Conservation (phyloP, 495 filamentous ascomycete genomes). For the Clohesyomyces aquaticus region DNA sequence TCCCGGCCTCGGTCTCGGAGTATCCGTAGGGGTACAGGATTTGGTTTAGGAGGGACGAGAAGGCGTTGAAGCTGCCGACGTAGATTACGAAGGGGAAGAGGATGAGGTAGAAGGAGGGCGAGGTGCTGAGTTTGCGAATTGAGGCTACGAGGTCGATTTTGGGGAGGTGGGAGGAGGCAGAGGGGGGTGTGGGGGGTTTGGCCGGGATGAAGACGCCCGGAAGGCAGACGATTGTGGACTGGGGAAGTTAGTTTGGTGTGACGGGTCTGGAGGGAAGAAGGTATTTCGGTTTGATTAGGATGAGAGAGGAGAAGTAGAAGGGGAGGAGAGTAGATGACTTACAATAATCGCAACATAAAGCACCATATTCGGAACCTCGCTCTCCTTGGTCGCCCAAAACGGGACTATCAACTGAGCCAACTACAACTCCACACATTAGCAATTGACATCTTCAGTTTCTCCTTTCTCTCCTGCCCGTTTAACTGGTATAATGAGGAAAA, state of each 20-base stretch:
- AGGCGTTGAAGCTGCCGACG: conserved; percentile 90
- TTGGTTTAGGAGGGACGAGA: conserved; percentile 87
- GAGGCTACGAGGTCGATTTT: conserved; percentile 61
- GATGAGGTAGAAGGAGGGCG: conserved; percentile 74
- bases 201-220: conserved; percentile 87
- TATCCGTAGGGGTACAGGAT: conserved; percentile 83
- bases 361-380: conserved; percentile 75
- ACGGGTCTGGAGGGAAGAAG: conserved; percentile 16
- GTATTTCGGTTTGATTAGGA: not conserved
- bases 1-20: conserved; percentile 79
- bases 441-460: conserved; percentile 6
- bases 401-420: conserved; percentile 85
- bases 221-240: conserved; percentile 60
- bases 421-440: conserved; percentile 17
- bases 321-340: conserved; percentile 16
- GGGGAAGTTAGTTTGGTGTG: not conserved
- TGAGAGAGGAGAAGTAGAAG: conserved; percentile 36
- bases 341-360: conserved; percentile 86
- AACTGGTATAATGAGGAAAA: not conserved
- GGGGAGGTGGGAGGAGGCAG: conserved; percentile 47
- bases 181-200: conserved; percentile 70
- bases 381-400: conserved; percentile 56
- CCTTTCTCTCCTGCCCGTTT: conserved; percentile 43
- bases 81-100: conserved; percentile 78
- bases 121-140: conserved; percentile 41